Conservation (phyloP, 768 basidiomycete genomes). For the Naganishia vishniacii region DNA sequence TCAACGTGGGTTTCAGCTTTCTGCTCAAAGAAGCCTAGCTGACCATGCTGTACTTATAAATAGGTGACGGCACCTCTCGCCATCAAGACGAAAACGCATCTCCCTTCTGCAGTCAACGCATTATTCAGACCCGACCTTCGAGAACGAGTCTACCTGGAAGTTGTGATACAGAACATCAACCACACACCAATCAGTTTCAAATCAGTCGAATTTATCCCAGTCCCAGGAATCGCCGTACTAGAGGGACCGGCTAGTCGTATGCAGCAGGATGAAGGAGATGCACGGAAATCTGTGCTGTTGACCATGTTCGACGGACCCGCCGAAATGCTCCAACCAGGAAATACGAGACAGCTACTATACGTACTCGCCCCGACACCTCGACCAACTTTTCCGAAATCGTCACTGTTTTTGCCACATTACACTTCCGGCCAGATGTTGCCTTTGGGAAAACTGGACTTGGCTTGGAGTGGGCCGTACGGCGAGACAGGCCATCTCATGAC, state of each 20-base stretch:
- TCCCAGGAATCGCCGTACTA: constrained; percentile 47
- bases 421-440: constrained; percentile 68
- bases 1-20: constrained; percentile 59
- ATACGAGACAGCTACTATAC: constrained; percentile 81
- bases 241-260: neutral
- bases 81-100: constrained; percentile 89
- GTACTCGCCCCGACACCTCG: constrained; percentile 57
- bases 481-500: constrained; percentile 82
- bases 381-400: constrained; percentile 27
- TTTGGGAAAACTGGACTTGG: constrained; percentile 79
- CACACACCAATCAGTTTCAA: constrained; percentile 77
- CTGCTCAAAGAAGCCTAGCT: neutral
- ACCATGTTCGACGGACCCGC: constrained; percentile 59
- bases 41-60: neutral
- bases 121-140: constrained; percentile 61
- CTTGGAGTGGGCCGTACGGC: constrained; percentile 77
- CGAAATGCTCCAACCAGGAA: constrained; percentile 74
- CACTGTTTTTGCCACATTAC: constrained; percentile 51
- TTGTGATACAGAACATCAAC: constrained; percentile 84
- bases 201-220: constrained; percentile 52
- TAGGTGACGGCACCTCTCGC: constrained; percentile 91
- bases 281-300: constrained; percentile 31
- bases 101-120: constrained; percentile 67
- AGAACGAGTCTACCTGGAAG: constrained; percentile 81
- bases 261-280: constrained; percentile 24